These are phyloP conservation scores for Penicillium sp. DNA, from an alignment of 2,329 filamentous ascomycete species.

Conservation along the genomic window DNA sequence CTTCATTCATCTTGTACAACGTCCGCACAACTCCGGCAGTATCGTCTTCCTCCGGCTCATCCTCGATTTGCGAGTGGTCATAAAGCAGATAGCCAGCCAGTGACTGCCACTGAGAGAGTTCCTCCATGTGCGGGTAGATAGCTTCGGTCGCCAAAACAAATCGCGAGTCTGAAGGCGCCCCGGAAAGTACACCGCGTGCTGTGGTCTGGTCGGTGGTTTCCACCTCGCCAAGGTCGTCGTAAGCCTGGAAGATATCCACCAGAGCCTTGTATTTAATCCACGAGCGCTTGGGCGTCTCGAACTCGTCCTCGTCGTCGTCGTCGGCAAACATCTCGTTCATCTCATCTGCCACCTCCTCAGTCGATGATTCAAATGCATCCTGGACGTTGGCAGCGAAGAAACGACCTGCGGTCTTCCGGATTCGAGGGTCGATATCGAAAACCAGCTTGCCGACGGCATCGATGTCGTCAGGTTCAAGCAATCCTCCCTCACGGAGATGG, in stretches of 20 bases:
- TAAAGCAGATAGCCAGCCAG: slow-evolving; percentile 88
- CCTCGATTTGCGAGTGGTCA: slow-evolving; percentile 73
- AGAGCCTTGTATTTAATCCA: slow-evolving; percentile 95
- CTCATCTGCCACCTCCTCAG: slow-evolving; percentile 81
- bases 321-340: slow-evolving; percentile 75
- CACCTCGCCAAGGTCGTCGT: slow-evolving; percentile 65
- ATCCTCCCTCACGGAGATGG: slow-evolving; percentile 75
- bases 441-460: slow-evolving; percentile 84
- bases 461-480: slow-evolving; percentile 89
- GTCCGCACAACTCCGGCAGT: slow-evolving; percentile 67
- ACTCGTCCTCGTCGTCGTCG: slow-evolving; percentile 73
- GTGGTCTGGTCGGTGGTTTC: slow-evolving; percentile 26
- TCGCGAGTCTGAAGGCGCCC: slow-evolving; percentile 71
- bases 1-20: slow-evolving; percentile 70
- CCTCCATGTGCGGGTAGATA: slow-evolving; percentile 77
- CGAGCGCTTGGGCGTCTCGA: slow-evolving; percentile 71
- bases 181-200: slow-evolving; percentile 53
- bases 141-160: slow-evolving; percentile 84
- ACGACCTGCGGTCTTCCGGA: slow-evolving; percentile 83
- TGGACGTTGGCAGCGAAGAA: slow-evolving; percentile 90
- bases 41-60: slow-evolving; percentile 57
- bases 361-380: slow-evolving; percentile 74
- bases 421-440: slow-evolving; percentile 80
- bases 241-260: slow-evolving; percentile 77
- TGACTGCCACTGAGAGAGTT: slow-evolving; percentile 83